Evolutionary conservation across 2,329 filamentous ascomycete genomes (phyloP), one percentile per base, ranked within the genome.

Genomic region (Clonostachys rosea): DNA sequence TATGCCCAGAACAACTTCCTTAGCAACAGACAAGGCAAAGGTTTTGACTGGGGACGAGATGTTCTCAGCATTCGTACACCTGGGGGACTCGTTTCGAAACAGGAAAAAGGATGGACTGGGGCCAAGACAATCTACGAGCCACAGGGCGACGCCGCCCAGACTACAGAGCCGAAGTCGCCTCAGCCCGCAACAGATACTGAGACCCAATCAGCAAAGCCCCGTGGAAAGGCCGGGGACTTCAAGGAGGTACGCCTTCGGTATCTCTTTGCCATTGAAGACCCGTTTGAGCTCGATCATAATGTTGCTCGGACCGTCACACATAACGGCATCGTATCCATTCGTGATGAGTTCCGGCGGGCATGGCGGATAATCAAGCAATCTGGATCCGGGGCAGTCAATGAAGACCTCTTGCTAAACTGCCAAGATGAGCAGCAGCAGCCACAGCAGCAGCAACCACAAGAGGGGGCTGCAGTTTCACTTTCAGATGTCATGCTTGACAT

Each of bases 261-360:
- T 62, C 76, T 96, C 5, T 87, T 96, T 54, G 89, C 89, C 34
- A 91, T 96, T 50, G 91, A 96, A 61, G 91, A 96, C 62, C 91
- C 91, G 0, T 96, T 96, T 58, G 90, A 96, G 68, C 68, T 84
- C 3, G 84, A 90, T 39, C 90, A 96, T 66, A 96, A 96, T 56
- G 87, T 96, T 34, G 91, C 88, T 4, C 76, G 89, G 44, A 95
- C 90, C 0, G 90, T 96, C 1, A 91, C 86, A 7, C 87, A 92
- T 58, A 80, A 84, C 50, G 89, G 90, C 3, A 89, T 95, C 52
- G 84, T 89, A 2, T 79, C 85, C 1, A 94, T 95, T 50, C 76
- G 89, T 39, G 86, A 94, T 56, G 90, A 96, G 65, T 94, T 95
- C 59, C 78, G 89, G 16, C 79, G 90, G 17, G 89, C 89, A 4